Percentiles rank a stretch among this genome's conserved stretches.
Evolutionary conservation across 2,329 filamentous ascomycete species (phyloP).

Genomic region (Arachnopeziza araneosa): DNA sequence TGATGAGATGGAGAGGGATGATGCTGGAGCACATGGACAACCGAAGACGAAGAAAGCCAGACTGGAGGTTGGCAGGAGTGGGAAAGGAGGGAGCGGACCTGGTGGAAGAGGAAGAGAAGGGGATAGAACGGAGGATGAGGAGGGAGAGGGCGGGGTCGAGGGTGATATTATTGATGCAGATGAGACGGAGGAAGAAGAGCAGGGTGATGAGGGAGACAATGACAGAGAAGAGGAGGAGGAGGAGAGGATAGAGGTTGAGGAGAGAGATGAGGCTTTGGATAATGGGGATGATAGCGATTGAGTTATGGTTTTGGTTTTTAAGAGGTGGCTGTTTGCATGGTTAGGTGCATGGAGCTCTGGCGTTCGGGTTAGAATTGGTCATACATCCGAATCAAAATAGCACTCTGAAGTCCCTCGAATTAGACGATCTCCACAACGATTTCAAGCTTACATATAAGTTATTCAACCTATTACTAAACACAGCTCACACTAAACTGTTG

Average conservation of each 20-base stretch:
- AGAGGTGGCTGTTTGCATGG: not conserved
- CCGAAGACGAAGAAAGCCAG: slow-evolving; percentile 31
- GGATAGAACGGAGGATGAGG: slow-evolving; percentile 34
- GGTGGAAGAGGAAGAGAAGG: slow-evolving; percentile 36
- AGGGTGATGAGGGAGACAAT: slow-evolving; percentile 43
- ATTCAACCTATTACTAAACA: too few species aligned
- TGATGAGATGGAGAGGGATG: slow-evolving; percentile 11
- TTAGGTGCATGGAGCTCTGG: not conserved
- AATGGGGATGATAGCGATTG: slow-evolving; percentile 7
- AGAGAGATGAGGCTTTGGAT: slow-evolving; percentile 5
- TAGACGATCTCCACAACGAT: too few species aligned
- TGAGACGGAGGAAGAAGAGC: slow-evolving; percentile 47
- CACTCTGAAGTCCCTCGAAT: too few species aligned
- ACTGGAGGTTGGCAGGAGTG: slow-evolving; percentile 37
- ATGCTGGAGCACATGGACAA: slow-evolving; percentile 17
- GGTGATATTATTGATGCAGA: slow-evolving; percentile 49
- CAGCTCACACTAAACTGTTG: too few species aligned
- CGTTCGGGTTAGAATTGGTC: too few species aligned
- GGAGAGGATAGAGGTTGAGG: not conserved
- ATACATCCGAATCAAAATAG: too few species aligned
- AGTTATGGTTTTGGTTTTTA: not conserved
- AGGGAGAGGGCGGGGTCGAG: slow-evolving; percentile 40
- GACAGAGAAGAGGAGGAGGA: slow-evolving; percentile 26
- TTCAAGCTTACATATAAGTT: too few species aligned
- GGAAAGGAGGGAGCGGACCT: slow-evolving; percentile 23